These are phyloP conservation scores for Citrus glauca DNA, from an alignment of 345 rosid species.

Conservation along the genomic window DNA sequence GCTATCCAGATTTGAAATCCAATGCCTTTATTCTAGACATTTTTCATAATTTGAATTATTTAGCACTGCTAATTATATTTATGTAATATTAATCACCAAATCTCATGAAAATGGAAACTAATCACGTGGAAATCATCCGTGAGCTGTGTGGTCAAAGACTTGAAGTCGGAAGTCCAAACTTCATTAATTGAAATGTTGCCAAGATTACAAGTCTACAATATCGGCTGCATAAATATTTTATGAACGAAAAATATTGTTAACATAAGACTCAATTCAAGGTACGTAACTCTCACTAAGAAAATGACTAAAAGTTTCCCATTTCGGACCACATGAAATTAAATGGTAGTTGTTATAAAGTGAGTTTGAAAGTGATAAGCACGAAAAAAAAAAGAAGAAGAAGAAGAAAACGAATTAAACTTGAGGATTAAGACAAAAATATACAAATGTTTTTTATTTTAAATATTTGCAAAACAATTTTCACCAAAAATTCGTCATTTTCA, in stretches of 20 bases:
- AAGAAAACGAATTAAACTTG: no score
- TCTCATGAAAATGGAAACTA: background rate
- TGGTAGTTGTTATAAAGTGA: background rate
- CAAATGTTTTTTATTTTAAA: background rate
- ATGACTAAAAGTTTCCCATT: background rate
- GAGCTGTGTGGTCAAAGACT: background rate
- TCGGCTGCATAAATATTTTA: conserved; percentile 4
- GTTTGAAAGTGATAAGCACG: background rate
- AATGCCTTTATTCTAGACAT: no score
- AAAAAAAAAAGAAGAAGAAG: no score
- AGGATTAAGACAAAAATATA: background rate
- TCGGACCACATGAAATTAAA: background rate
- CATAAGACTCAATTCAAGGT: background rate
- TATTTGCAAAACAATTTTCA: background rate
- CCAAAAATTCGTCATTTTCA: background rate
- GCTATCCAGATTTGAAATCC: no score
- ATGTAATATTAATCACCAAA: background rate
- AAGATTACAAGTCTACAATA: conserved; percentile 3
- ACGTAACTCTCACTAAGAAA: background rate
- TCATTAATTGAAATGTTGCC: background rate
- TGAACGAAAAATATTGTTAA: background rate
- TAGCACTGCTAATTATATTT: no score
- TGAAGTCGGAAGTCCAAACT: background rate
- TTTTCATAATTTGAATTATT: no score
- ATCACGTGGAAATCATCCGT: background rate